Percentiles rank a stretch among this genome's conserved stretches.
These are phyloP conservation scores for Wickerhamomyces canadensis DNA, from an alignment of 805 yeast genomes.

Conservation along the genomic window DNA sequence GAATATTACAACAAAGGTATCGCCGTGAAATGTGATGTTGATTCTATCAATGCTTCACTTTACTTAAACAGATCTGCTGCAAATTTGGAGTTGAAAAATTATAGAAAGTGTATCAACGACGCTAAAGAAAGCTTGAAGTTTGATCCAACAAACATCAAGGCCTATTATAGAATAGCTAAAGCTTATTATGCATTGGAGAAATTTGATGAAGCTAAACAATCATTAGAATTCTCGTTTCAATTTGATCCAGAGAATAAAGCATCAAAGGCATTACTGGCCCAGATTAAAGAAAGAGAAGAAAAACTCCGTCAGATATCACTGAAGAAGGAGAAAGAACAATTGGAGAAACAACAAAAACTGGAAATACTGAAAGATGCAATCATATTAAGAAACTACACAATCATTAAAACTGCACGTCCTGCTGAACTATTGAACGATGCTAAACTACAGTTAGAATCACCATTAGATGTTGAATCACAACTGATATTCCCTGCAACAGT, in stretches of 20 bases:
- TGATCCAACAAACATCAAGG: conserved; percentile 74
- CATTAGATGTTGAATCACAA: conserved; percentile 66
- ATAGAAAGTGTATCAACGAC: conserved; percentile 80
- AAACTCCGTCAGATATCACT: conserved; percentile 25
- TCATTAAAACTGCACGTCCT: conserved; percentile 45
- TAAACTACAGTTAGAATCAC: conserved; percentile 54
- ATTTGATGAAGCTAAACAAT: conserved; percentile 65
- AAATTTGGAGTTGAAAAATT: conserved; percentile 79
- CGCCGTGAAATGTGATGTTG: conserved; percentile 57
- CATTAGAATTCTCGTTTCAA: conserved; percentile 58
- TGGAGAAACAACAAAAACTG: conserved; percentile 36
- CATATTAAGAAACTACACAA: conserved; percentile 48
- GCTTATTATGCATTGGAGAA: conserved; percentile 69
- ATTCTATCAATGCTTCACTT: conserved; percentile 53
- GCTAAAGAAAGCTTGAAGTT: conserved; percentile 63
- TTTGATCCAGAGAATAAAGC: conserved; percentile 58
- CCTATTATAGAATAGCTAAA: conserved; percentile 77
- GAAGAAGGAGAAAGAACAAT: conserved; percentile 25
- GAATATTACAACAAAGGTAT: conserved; percentile 77
- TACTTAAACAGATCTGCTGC: conserved; percentile 87
- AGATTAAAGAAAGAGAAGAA: conserved; percentile 35
- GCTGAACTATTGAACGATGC: conserved; percentile 52
- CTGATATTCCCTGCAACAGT: conserved; percentile 76
- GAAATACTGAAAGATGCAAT: conserved; percentile 53
- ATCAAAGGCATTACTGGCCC: conserved; percentile 39